These are phyloP conservation scores for Tolypocladium ovalisporum DNA, from an alignment of 2,329 filamentous ascomycete species.

Conservation along the genomic window DNA sequence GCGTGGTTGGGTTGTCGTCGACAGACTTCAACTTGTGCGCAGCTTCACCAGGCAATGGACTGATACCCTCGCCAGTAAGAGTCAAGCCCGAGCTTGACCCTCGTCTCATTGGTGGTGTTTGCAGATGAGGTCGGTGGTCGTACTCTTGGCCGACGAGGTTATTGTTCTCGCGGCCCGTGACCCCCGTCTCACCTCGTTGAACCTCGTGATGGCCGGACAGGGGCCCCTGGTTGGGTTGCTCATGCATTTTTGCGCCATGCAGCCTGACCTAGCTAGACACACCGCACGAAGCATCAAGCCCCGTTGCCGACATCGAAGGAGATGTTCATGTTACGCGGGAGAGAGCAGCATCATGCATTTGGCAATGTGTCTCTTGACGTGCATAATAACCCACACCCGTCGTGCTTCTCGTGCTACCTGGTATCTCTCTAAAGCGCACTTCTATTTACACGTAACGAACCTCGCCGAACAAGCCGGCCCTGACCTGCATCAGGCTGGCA, in stretches of 20 bases:
- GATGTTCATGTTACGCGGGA: too few relatives aligned
- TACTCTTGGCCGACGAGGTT: neutral
- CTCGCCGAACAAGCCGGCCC: constrained; percentile 67
- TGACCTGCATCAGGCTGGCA: constrained; percentile 62
- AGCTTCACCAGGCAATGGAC: neutral
- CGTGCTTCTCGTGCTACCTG: neutral
- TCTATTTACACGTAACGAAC: constrained; percentile 45
- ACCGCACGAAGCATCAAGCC: too few relatives aligned
- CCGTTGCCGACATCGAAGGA: too few relatives aligned
- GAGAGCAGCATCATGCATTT: too few relatives aligned
- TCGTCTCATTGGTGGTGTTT: neutral
- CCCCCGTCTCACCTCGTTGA: neutral
- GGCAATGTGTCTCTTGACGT: neutral
- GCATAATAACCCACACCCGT: neutral
- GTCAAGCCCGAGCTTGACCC: neutral
- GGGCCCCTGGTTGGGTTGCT: neutral
- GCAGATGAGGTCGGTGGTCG: neutral
- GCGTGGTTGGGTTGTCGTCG: neutral
- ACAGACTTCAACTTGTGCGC: too few relatives aligned
- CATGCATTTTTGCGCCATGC: neutral
- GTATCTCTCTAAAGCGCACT: neutral
- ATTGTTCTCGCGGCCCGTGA: neutral
- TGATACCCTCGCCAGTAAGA: neutral
- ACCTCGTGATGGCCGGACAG: neutral
- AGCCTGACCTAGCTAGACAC: neutral